These are phyloP conservation scores for Quercus gilva DNA, from an alignment of 306 rosid genomes.

Conservation along the genomic window DNA sequence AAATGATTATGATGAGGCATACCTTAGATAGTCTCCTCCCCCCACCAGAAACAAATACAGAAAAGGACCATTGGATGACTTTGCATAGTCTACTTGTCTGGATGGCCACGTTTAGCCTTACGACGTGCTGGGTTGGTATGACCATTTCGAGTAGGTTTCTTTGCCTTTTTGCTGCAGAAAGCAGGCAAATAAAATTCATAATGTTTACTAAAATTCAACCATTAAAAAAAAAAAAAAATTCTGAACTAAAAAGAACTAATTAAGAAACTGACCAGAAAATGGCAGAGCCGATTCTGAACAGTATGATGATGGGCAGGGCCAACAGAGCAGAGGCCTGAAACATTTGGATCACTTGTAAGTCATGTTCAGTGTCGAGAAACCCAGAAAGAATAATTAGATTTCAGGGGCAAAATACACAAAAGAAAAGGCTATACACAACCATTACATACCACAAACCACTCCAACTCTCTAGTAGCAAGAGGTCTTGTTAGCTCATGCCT, in stretches of 20 bases:
- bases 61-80: slow-evolving; percentile 21
- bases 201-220: background rate
- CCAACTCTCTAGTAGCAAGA: slow-evolving; percentile 89
- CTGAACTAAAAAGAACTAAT: background rate
- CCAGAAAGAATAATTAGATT: background rate
- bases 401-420: background rate
- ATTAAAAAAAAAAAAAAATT: background rate
- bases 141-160: slow-evolving; percentile 50
- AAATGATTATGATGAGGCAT: slow-evolving; percentile 9
- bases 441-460: slow-evolving; percentile 87
- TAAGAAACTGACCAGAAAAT: slow-evolving; percentile 58
- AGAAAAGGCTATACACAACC: slow-evolving; percentile 1
- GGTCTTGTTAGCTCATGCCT: slow-evolving; percentile 74
- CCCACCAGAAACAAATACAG: slow-evolving; percentile 1
- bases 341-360: slow-evolving; percentile 8
- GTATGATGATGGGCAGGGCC: slow-evolving; percentile 75
- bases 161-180: slow-evolving; percentile 57
- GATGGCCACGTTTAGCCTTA: slow-evolving; percentile 77
- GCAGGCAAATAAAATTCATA: background rate
- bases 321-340: slow-evolving; percentile 93
- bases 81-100: slow-evolving; percentile 51
- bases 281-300: slow-evolving; percentile 63
- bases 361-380: slow-evolving; percentile 25
- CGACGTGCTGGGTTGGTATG: slow-evolving; percentile 60
- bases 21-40: slow-evolving; percentile 33